These are phyloP conservation scores for Kwoniella dejecticola DNA, from an alignment of 768 basidiomycete species.

Conservation along the genomic window DNA sequence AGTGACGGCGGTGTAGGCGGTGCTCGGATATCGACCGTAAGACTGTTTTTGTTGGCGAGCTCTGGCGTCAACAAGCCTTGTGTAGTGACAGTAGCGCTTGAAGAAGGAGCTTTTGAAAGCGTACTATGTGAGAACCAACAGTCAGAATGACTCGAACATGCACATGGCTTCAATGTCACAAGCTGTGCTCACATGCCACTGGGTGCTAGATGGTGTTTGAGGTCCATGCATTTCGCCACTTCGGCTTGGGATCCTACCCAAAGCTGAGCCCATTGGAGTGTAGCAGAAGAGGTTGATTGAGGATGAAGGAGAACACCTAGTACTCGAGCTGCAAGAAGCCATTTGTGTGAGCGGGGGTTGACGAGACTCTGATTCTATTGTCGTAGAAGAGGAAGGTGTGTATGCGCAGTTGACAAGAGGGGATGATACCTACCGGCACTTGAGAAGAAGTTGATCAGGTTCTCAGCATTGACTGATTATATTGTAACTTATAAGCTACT, in stretches of 20 bases:
- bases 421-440: constrained; percentile 22
- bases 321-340: constrained; percentile 22
- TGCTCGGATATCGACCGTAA: constrained; percentile 10
- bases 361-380: not conserved
- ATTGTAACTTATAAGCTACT: not conserved
- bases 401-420: not conserved
- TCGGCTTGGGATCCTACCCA: constrained; percentile 35
- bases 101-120: constrained; percentile 10
- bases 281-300: not conserved
- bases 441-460: constrained; percentile 34
- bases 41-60: not conserved
- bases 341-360: too few relatives aligned
- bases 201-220: constrained; percentile 19
- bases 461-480: constrained; percentile 28
- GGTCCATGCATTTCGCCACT: constrained; percentile 21
- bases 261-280: constrained; percentile 41
- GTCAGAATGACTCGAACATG: too few relatives aligned
- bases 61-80: constrained; percentile 14
- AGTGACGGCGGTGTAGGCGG: constrained; percentile 15
- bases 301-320: constrained; percentile 36
- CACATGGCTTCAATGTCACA: too few relatives aligned
- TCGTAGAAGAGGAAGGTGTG: not conserved
- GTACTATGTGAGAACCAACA: too few relatives aligned
- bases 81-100: not conserved
- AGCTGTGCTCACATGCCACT: constrained; percentile 29